Evolutionary conservation across 2,329 filamentous ascomycete genomes (phyloP).

Genomic region (Mariannaea elegans): DNA sequence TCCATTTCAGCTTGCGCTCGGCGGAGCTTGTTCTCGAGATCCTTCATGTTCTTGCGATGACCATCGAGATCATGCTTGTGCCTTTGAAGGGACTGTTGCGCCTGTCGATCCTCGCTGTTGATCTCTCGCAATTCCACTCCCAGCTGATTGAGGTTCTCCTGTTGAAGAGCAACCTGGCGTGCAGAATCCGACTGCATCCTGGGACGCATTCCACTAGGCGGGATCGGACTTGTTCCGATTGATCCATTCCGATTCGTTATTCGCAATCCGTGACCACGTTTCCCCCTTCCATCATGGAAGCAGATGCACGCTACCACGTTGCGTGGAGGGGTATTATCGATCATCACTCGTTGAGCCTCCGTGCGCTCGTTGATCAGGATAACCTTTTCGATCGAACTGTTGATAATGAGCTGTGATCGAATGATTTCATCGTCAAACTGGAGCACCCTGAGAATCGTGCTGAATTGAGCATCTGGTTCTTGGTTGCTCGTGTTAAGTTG

Average conservation of each 20-base stretch:
- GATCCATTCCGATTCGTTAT: conserved; percentile 56
- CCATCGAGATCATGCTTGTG: conserved; percentile 58
- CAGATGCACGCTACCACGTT: conserved; percentile 81
- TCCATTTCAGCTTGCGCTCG: conserved; percentile 67
- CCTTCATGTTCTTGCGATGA: conserved; percentile 45
- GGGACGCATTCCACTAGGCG: conserved; percentile 60
- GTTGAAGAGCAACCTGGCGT: conserved; percentile 66
- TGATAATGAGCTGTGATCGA: conserved; percentile 84
- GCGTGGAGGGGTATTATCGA: conserved; percentile 64
- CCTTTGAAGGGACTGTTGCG: conserved; percentile 58
- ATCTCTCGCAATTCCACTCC: conserved; percentile 63
- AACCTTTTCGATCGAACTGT: conserved; percentile 82
- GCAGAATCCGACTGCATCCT: conserved; percentile 85
- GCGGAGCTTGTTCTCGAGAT: conserved; percentile 64
- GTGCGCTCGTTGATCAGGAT: conserved; percentile 76
- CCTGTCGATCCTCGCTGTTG: conserved; percentile 56
- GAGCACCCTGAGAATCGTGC: conserved; percentile 83
- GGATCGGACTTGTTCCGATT: conserved; percentile 53
- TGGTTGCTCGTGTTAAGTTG: conserved; percentile 52
- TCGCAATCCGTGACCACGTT: conserved; percentile 66
- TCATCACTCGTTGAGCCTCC: conserved; percentile 76
- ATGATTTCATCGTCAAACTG: conserved; percentile 84
- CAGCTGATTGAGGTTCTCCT: conserved; percentile 62
- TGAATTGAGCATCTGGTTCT: conserved; percentile 77
- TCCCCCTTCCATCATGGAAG: conserved; percentile 65